Percentiles rank a stretch among this genome's conserved stretches.
Evolutionary conservation across 768 basidiomycete species (phyloP).

Genomic region (Xanthoconium stramineum): DNA sequence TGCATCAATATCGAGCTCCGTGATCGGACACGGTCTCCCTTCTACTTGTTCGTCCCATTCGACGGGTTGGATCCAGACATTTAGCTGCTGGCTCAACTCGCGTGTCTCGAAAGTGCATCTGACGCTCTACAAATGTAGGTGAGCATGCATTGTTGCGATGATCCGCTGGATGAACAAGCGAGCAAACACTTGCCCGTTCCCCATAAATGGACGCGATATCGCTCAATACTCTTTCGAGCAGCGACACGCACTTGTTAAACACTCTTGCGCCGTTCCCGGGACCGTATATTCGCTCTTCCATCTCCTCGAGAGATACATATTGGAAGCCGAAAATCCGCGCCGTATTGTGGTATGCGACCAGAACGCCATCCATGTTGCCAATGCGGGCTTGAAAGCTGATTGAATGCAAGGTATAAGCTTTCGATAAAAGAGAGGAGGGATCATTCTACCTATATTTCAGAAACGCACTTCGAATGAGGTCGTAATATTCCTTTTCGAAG

Average conservation of each 20-base stretch:
- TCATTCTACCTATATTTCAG: conserved; percentile 80
- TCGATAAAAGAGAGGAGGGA: too few relatives aligned
- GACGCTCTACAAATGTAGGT: conserved; percentile 41
- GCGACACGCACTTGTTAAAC: conserved; percentile 67
- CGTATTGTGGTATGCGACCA: conserved; percentile 87
- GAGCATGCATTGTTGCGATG: not conserved
- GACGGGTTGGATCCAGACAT: conserved; percentile 66
- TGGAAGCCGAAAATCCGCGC: conserved; percentile 89
- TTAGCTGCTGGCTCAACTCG: conserved; percentile 41
- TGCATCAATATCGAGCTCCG: conserved; percentile 54
- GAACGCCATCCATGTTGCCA: conserved; percentile 94
- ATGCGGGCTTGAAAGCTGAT: conserved; percentile 90
- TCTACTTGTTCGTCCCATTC: conserved; percentile 40
- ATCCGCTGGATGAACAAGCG: not conserved
- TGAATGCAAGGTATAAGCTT: not conserved
- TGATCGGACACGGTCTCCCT: conserved; percentile 42
- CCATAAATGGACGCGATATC: conserved; percentile 63
- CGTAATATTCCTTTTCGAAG: conserved; percentile 93
- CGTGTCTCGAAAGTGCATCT: conserved; percentile 60
- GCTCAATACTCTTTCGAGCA: conserved; percentile 66
- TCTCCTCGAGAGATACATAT: conserved; percentile 81
- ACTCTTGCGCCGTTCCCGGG: conserved; percentile 53
- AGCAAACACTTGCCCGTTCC: conserved; percentile 46
- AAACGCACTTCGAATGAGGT: conserved; percentile 90
- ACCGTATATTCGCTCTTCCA: conserved; percentile 83